Percentiles rank a stretch among this genome's conserved stretches.
Conservation (phyloP, 805 yeast species). For the Metschnikowia borealis region DNA sequence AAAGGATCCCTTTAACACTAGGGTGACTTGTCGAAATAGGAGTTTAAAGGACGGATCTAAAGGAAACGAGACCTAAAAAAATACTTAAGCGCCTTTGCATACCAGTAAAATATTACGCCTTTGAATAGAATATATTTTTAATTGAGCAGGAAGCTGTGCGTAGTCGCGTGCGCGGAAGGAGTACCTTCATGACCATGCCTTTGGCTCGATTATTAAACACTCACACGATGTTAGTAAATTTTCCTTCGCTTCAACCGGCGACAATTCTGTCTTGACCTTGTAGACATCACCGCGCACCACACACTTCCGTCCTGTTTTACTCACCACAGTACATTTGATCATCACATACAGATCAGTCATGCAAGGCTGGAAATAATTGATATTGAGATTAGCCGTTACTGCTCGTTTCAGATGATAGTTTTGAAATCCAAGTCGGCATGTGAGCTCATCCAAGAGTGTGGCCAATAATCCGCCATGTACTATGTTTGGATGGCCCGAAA, state of each 20-base stretch:
- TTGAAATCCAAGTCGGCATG: slow-evolving; percentile 41
- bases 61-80: too few relatives aligned
- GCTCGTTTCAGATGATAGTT: slow-evolving; percentile 38
- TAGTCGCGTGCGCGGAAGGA: background rate
- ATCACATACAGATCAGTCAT: slow-evolving; percentile 28
- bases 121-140: too few relatives aligned
- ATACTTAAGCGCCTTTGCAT: too few relatives aligned
- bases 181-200: background rate
- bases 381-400: slow-evolving; percentile 42
- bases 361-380: slow-evolving; percentile 37
- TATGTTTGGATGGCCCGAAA: slow-evolving; percentile 39
- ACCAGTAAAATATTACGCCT: background rate
- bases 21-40: too few relatives aligned
- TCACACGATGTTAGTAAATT: slow-evolving; percentile 35
- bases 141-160: too few relatives aligned
- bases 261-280: slow-evolving; percentile 12
- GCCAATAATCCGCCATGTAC: slow-evolving; percentile 45
- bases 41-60: too few relatives aligned
- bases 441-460: slow-evolving; percentile 39
- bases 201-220: slow-evolving; percentile 39
- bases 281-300: slow-evolving; percentile 35
- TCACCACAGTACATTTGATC: slow-evolving; percentile 30
- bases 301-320: slow-evolving; percentile 38
- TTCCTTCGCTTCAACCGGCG: slow-evolving; percentile 19
- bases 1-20: too few relatives aligned